Evolutionary conservation across 2,329 filamentous ascomycete genomes (phyloP).

Genomic region (Cladosporium sp.): DNA sequence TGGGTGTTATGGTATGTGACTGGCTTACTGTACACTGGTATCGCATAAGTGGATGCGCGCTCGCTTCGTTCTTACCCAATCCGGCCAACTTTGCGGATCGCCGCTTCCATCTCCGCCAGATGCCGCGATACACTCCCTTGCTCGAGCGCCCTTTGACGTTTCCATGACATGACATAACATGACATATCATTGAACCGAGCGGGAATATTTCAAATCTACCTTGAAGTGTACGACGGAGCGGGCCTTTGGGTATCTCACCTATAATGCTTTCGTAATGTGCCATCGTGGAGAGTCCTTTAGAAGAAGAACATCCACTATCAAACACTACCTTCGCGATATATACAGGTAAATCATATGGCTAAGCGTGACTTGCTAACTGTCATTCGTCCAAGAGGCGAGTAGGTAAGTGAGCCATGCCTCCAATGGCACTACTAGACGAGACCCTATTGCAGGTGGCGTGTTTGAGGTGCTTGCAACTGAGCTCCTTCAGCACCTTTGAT

Average conservation of each 20-base stretch:
- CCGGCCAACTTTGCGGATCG: background rate
- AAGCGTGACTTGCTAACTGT: background rate
- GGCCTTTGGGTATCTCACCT: background rate
- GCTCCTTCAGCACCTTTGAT: background rate
- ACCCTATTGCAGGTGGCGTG: background rate
- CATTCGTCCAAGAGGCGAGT: background rate
- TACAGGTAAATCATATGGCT: background rate
- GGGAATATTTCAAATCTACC: background rate
- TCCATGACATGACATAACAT: background rate
- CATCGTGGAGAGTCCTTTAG: background rate
- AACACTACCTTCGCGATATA: background rate
- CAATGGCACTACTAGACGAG: background rate
- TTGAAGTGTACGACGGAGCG: background rate
- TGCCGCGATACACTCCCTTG: background rate
- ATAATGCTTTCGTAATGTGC: background rate
- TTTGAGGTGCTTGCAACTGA: background rate
- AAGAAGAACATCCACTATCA: background rate
- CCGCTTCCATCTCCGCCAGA: conserved; percentile 2
- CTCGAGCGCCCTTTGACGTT: background rate
- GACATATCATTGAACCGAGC: too few relatives aligned
- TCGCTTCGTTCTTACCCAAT: background rate
- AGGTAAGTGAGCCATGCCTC: background rate
- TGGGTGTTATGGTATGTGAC: background rate
- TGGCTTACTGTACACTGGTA: conserved; percentile 1
- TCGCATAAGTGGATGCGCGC: background rate